Evolutionary conservation across 2,329 filamentous ascomycete genomes (phyloP).

Genomic region (Xylariaceae sp.): DNA sequence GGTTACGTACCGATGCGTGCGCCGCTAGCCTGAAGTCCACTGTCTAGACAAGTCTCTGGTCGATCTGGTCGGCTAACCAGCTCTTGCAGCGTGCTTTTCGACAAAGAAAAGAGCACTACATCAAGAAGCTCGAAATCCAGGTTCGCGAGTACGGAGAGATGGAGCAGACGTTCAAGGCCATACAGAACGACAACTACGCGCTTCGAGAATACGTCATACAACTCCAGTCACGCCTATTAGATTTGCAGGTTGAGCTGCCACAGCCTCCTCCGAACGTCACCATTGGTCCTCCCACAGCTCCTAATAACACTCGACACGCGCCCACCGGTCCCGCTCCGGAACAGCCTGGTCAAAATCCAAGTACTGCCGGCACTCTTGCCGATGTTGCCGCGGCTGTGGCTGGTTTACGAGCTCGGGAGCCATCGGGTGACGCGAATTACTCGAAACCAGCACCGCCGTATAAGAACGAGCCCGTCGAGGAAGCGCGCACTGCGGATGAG

Average conservation of each 20-base stretch:
- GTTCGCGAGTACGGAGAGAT: conserved; percentile 73
- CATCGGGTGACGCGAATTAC: conserved; percentile 19
- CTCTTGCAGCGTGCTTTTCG: conserved; percentile 76
- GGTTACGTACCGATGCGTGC: too few relatives aligned
- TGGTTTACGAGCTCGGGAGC: conserved; percentile 21
- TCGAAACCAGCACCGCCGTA: conserved; percentile 23
- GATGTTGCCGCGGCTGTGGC: conserved; percentile 28
- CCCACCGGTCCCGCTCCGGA: conserved; percentile 10
- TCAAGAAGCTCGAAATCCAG: conserved; percentile 93
- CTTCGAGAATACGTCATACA: conserved; percentile 89
- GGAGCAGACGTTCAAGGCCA: conserved; percentile 68
- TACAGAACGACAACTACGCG: conserved; percentile 83
- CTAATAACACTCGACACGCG: conserved; percentile 16
- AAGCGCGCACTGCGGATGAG: conserved; percentile 42
- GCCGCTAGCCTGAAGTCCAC: too few relatives aligned
- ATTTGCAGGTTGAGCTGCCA: conserved; percentile 75
- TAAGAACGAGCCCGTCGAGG: conserved; percentile 32
- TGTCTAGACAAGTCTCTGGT: too few relatives aligned
- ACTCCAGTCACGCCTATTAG: conserved; percentile 78
- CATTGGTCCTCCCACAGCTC: conserved; percentile 39
- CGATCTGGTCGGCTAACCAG: too few relatives aligned
- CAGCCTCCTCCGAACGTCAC: conserved; percentile 76
- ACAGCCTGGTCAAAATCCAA: conserved; percentile 13
- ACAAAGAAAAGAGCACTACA: conserved; percentile 95
- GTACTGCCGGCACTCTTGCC: conserved; percentile 24